These are phyloP conservation scores for Backusella circina DNA, from an alignment of 192 early-diverging fungal species.

Conservation along the genomic window DNA sequence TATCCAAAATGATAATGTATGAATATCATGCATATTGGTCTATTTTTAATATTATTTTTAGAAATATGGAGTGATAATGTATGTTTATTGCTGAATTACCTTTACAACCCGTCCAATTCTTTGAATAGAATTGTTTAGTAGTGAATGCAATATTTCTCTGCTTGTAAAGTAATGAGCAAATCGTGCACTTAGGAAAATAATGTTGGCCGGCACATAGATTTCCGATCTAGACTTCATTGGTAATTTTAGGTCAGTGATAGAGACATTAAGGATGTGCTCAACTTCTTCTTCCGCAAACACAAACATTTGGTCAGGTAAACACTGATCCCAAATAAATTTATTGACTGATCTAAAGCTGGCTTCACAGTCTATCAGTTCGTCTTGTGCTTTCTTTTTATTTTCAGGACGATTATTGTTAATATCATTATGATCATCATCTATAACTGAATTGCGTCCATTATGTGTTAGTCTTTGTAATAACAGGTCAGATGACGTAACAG, in stretches of 20 bases:
- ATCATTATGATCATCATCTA: background rate
- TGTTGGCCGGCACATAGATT: conserved; percentile 76
- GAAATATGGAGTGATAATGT: background rate
- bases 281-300: conserved; percentile 78
- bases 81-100: conserved; percentile 28
- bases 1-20: conserved; percentile 78
- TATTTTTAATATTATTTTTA: conserved; percentile 15
- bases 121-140: conserved; percentile 55
- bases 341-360: conserved; percentile 44
- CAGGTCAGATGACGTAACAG: conserved; percentile 52
- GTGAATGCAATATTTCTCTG: conserved; percentile 66
- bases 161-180: conserved; percentile 83
- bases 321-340: conserved; percentile 65
- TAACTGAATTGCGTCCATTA: background rate
- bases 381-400: background rate
- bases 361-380: conserved; percentile 8
- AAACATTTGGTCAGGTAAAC: conserved; percentile 92
- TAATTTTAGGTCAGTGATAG: conserved; percentile 60
- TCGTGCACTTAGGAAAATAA: conserved; percentile 84
- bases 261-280: conserved; percentile 67
- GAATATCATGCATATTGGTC: conserved; percentile 51
- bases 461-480: conserved; percentile 2
- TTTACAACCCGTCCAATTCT: conserved; percentile 53
- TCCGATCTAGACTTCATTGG: conserved; percentile 59
- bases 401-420: background rate